Evolutionary conservation across 805 yeast species (phyloP), one percentile per base, ranked within the genome.

Genomic region (Wickerhamiella cacticola): DNA sequence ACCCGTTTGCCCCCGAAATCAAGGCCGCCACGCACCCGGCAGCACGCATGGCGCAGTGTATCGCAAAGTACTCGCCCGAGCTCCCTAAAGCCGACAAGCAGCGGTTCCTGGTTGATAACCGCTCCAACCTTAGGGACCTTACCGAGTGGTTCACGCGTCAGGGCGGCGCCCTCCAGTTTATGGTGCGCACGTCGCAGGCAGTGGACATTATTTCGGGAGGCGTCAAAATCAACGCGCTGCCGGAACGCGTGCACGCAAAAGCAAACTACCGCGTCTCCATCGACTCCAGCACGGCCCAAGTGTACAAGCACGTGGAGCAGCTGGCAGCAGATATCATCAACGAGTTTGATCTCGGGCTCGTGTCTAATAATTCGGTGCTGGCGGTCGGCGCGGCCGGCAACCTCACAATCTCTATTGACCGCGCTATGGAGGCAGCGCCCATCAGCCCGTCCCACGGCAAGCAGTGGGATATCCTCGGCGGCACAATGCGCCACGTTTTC

Each of bases 221-320:
- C 46, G 73, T 77, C 50, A 83, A 83, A 63, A 70, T 79, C 29
- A 83, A 83, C 59, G 86, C 92, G 1, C 65, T 82, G 41, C 92
- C 94, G 3, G 88, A 82, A 59, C 62, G 68, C 24, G 75, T 75
- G 5, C 60, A 65, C 26, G 67, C 78, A 44, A 61, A 71, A 41
- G 68, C 79, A 39, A 82, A 83, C 63, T 80, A 80, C 58, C 71
- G 94, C 58, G 68, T 82, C 48, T 73, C 76, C 21, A 67, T 78
- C 36, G 84, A 77, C 52, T 70, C 79, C 12, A 62, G 70, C 12
- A 68, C 75, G 3, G 63, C 66, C 13, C 68, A 64, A 28, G 71
- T 69, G 13, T 57, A 65, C n/a, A 62, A 66, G 19, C 67, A 66
- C 45, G 64, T 73, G 48, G 50, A 61, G 19, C 48, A 55, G 10